Conservation (phyloP, 352 stramenopile genomes). For the Phytophthora agathidicida region DNA sequence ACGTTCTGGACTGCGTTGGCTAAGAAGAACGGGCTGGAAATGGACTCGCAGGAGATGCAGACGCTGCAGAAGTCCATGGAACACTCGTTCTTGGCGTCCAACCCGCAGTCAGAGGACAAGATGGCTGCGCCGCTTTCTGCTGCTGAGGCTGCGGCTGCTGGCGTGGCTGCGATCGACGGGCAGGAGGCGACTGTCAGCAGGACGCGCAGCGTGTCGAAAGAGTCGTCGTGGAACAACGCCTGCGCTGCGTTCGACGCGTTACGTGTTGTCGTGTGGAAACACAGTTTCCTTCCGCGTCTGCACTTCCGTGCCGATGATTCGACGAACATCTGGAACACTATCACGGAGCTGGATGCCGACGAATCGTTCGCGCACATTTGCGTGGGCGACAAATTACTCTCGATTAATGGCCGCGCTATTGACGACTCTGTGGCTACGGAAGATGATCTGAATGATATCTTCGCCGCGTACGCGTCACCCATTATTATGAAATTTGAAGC, state of each 20-base stretch:
- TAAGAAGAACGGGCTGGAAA: constrained; percentile 66
- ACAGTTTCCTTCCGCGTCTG: constrained; percentile 82
- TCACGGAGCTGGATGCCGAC: constrained; percentile 77
- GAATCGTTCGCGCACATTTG: constrained; percentile 83
- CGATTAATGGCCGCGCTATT: constrained; percentile 76
- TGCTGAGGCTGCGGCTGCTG: constrained; percentile 16
- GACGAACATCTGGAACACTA: constrained; percentile 64
- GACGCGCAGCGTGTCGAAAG: constrained; percentile 66
- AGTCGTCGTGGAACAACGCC: constrained; percentile 86
- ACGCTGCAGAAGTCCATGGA: constrained; percentile 56
- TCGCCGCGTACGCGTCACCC: constrained; percentile 72
- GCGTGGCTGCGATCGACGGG: constrained; percentile 30
- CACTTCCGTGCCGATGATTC: constrained; percentile 52
- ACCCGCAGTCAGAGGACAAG: constrained; percentile 80
- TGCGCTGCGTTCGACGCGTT: constrained; percentile 75
- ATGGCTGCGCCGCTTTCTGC: constrained; percentile 34
- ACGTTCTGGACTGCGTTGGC: constrained; percentile 64
- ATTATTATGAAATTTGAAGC: constrained; percentile 89
- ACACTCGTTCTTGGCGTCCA: constrained; percentile 51
- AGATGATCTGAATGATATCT: constrained; percentile 75
- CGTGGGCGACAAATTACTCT: constrained; percentile 70
- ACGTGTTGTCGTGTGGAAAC: constrained; percentile 88
- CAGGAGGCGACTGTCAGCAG: constrained; percentile 24
- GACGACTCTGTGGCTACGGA: constrained; percentile 66
- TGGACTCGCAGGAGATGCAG: constrained; percentile 49